Evolutionary conservation across 495 filamentous ascomycete genomes (phyloP).

Genomic region (Neurospora sp.): DNA sequence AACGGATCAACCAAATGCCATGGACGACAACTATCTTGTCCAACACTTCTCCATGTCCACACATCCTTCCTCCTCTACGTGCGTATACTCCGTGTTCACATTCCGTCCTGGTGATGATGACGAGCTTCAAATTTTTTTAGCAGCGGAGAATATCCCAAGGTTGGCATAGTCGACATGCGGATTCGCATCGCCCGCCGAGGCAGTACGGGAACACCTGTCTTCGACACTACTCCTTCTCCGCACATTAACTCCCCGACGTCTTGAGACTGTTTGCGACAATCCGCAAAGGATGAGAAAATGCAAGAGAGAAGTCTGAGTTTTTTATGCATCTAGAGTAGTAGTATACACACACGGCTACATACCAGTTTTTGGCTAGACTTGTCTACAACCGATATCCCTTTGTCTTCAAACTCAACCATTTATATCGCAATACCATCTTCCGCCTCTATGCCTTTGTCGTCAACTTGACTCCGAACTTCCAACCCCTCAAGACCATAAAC

Average conservation of each 20-base stretch:
- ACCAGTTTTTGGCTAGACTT: background rate
- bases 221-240: background rate
- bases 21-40: too few relatives aligned
- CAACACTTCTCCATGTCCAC: too few relatives aligned
- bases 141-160: background rate
- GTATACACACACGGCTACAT: background rate
- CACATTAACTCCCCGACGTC: background rate
- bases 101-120: background rate
- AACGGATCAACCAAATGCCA: too few relatives aligned
- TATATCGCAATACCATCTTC: background rate
- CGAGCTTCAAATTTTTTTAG: background rate
- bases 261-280: background rate
- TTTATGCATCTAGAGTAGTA: background rate
- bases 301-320: background rate
- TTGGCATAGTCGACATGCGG: background rate
- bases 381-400: background rate
- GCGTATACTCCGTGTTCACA: too few relatives aligned
- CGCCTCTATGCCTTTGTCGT: background rate
- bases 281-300: background rate
- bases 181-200: background rate
- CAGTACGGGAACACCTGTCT: background rate
- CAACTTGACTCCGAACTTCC: background rate
- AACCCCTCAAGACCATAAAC: background rate
- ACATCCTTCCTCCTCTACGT: too few relatives aligned
- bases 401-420: background rate